These are phyloP conservation scores for Fusarium abutilonis DNA, from an alignment of 2,329 filamentous ascomycete species.

Conservation along the genomic window DNA sequence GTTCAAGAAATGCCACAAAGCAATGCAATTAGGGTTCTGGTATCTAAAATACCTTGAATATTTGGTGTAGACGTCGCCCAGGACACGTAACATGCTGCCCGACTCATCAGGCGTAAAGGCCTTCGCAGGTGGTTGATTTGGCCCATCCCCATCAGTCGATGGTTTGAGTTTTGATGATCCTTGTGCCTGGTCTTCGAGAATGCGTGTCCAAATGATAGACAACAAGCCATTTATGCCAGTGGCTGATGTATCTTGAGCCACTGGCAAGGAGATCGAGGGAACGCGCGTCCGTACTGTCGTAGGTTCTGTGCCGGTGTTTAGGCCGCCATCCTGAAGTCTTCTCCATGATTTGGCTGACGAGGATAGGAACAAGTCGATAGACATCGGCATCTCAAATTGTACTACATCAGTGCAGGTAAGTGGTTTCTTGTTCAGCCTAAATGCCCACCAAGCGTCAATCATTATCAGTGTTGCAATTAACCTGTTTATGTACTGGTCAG, in stretches of 20 bases:
- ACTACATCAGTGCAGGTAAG: neutral
- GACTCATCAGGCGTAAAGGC: neutral
- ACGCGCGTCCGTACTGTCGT: neutral
- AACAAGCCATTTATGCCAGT: conserved; percentile 10
- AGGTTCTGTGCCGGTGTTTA: neutral
- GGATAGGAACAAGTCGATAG: neutral
- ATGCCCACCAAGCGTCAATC: conserved; percentile 12
- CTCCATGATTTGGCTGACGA: conserved; percentile 8
- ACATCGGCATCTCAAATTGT: conserved; percentile 6
- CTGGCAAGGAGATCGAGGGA: neutral
- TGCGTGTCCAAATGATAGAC: conserved; percentile 5
- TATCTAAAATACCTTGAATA: neutral
- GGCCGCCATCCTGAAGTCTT: neutral
- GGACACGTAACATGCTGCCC: neutral
- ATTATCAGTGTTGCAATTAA: conserved; percentile 3
- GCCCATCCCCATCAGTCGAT: neutral
- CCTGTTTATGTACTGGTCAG: neutral
- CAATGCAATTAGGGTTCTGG: conserved; percentile 18
- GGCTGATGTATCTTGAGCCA: neutral
- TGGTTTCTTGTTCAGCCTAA: neutral
- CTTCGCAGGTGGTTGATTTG: neutral
- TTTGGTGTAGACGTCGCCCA: neutral
- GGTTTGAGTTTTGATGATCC: neutral
- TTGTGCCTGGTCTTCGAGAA: neutral
- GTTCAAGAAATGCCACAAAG: conserved; percentile 12